A percentile compares a stretch with the other conserved stretches of the same genome.
These are phyloP conservation scores for Xylaria arbuscula DNA, from an alignment of 2,329 filamentous ascomycete genomes.

Conservation along the genomic window DNA sequence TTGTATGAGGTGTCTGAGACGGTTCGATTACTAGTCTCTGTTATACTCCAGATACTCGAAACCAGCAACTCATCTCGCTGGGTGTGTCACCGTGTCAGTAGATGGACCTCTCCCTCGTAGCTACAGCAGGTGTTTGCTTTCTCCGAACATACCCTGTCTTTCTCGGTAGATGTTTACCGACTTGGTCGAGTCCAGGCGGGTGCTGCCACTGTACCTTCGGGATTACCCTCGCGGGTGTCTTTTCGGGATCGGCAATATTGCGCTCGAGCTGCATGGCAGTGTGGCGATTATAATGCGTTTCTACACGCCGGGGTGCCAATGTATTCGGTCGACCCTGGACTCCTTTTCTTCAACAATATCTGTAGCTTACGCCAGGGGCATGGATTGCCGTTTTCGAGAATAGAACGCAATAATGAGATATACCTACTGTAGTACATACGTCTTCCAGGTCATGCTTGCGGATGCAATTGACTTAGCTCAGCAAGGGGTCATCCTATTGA, in stretches of 20 bases:
- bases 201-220: slow-evolving; percentile 10
- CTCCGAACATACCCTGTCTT: not conserved
- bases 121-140: not conserved
- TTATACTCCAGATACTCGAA: not conserved
- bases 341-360: slow-evolving; percentile 26
- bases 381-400: slow-evolving; percentile 63
- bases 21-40: slow-evolving; percentile 5
- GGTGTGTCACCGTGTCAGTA: not conserved
- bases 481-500: not conserved
- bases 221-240: slow-evolving; percentile 46
- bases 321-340: slow-evolving; percentile 52
- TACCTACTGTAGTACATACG: slow-evolving; percentile 62
- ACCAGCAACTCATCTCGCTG: not conserved
- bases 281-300: slow-evolving; percentile 55
- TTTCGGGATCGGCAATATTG: slow-evolving; percentile 50
- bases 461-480: slow-evolving; percentile 61
- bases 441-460: slow-evolving; percentile 61
- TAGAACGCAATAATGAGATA: slow-evolving; percentile 65
- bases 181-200: slow-evolving; percentile 13
- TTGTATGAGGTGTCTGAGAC: slow-evolving; percentile 21
- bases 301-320: slow-evolving; percentile 57
- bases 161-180: not conserved
- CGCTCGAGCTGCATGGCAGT: slow-evolving; percentile 49
- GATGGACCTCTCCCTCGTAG: not conserved
- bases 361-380: no score